Evolutionary conservation across 1,139 yeast species (phyloP).

Genomic region (Pichia sp.): DNA sequence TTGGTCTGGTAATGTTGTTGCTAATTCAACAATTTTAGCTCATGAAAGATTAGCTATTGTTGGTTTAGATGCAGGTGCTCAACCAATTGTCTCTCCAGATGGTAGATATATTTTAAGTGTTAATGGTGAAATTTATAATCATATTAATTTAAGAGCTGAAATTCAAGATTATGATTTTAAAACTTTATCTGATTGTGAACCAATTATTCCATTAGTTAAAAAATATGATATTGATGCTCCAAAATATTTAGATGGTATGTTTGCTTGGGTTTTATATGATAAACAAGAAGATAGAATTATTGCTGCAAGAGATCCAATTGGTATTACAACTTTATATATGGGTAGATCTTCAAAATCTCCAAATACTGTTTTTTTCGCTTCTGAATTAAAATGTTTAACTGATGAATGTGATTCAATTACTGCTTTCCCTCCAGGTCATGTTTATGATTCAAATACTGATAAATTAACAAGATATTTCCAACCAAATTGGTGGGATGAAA

Average conservation of each 20-base stretch:
- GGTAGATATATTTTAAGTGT: constrained; percentile 72
- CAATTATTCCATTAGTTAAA: constrained; percentile 84
- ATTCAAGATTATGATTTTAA: constrained; percentile 67
- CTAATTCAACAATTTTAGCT: constrained; percentile 72
- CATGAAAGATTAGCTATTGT: constrained; percentile 97
- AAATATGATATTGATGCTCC: constrained; percentile 90
- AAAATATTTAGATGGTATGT: constrained; percentile 93
- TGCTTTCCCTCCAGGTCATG: constrained; percentile 98
- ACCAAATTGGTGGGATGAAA: constrained; percentile 92
- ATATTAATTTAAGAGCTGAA: constrained; percentile 76
- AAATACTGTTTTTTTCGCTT: constrained; percentile 78
- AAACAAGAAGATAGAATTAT: constrained; percentile 74
- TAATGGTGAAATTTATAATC: constrained; percentile 98
- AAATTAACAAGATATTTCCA: constrained; percentile 77
- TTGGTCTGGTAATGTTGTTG: constrained; percentile 87
- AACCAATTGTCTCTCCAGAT: constrained; percentile 83
- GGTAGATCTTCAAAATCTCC: constrained; percentile 73
- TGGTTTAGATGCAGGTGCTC: constrained; percentile 95
- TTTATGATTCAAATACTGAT: constrained; percentile 88
- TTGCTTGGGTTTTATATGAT: constrained; percentile 90
- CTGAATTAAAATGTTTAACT: constrained; percentile 86
- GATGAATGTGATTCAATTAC: constrained; percentile 89
- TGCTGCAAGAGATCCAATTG: constrained; percentile 98
- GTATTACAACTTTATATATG: constrained; percentile 93
- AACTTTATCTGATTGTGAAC: constrained; percentile 94